Evolutionary conservation across 345 rosid species (phyloP), one percentile per base, ranked within the genome.

Genomic region (Gossypium arboreum): DNA sequence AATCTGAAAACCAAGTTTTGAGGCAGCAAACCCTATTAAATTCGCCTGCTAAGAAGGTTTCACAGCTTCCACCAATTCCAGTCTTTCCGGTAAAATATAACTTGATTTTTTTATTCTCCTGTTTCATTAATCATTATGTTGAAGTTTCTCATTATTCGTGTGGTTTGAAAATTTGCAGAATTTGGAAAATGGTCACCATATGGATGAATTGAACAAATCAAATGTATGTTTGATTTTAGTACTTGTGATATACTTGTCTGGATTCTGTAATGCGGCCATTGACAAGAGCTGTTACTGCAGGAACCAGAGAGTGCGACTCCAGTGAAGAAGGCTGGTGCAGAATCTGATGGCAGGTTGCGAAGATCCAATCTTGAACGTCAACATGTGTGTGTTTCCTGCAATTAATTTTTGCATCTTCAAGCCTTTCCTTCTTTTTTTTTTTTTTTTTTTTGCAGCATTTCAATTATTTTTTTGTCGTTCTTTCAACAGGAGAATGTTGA

Each of bases 111-210:
- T 48, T 47, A 50, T 29, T 13, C 24, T 18, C 39, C 22, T 64
- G 15, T 55, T 34, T 77, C 54, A 72, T 67, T 73, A 66, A 22
- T 75, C 61, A 61, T 39, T 78, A 22, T 54, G 57, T 57, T 71
- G 27, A 45, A 68, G n/a, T 76, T 52, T 61, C 50, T 47, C 62
- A 60, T 27, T 59, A 22, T n/a, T 68, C 24, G 17, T 45, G 74
- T 27, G 12, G 7, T 51, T 56, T 29, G 43, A 47, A 22, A 73
- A 67, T 71, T 80, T 81, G 85, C 93, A 93, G 98, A 86, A 77
- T 77, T 61, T 85, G 83, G 97, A 90, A 84, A 95, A 95, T 87
- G 99, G 99, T 73, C 88, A 90, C 84, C 90, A 78, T 83, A 56
- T 74, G 75, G 84, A 81, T 75, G 89, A 87, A 72, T 92, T 79